Percentiles rank a stretch among this genome's conserved stretches.
phyloP scores from a whole-genome alignment of 164 flowering plant species.

The Magnolia kwangsiensis region DNA sequence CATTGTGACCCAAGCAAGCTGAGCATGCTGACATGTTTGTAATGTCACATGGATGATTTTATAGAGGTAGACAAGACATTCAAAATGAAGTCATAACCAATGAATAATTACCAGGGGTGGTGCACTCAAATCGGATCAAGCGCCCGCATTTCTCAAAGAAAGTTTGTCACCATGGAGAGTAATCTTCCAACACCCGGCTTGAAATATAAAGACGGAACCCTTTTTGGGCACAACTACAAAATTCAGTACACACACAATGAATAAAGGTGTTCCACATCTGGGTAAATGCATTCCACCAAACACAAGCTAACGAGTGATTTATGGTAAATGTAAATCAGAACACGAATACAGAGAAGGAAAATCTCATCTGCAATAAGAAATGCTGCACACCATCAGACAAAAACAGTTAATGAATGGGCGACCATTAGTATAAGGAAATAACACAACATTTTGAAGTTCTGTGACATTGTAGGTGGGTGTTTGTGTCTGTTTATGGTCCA shows the following conservation, averaged over 20 bases:
- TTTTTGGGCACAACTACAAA: slow-evolving; percentile 78
- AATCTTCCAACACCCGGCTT: slow-evolving; percentile 71
- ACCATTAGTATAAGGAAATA: too few species aligned
- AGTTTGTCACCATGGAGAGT: slow-evolving; percentile 75
- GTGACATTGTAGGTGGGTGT: too few species aligned
- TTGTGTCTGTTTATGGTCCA: too few species aligned
- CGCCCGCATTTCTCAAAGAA: slow-evolving; percentile 36
- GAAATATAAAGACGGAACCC: slow-evolving; percentile 59
- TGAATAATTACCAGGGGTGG: not conserved
- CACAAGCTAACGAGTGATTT: not conserved
- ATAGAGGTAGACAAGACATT: not conserved
- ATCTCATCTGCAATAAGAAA: not conserved
- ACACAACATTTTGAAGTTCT: too few species aligned
- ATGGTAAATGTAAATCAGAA: not conserved
- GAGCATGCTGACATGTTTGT: not conserved
- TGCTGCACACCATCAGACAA: not conserved
- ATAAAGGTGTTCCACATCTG: not conserved
- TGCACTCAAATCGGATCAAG: not conserved
- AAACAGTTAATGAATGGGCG: not conserved
- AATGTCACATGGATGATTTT: not conserved
- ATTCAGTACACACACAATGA: slow-evolving; percentile 1
- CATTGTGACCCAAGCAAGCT: not conserved
- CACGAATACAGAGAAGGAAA: not conserved
- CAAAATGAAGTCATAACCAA: slow-evolving; percentile 14
- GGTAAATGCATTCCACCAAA: not conserved